Evolutionary conservation across 116 monocot genomes (phyloP), one percentile per base, ranked within the genome.

Genomic region (Trichopus zeylanicus): DNA sequence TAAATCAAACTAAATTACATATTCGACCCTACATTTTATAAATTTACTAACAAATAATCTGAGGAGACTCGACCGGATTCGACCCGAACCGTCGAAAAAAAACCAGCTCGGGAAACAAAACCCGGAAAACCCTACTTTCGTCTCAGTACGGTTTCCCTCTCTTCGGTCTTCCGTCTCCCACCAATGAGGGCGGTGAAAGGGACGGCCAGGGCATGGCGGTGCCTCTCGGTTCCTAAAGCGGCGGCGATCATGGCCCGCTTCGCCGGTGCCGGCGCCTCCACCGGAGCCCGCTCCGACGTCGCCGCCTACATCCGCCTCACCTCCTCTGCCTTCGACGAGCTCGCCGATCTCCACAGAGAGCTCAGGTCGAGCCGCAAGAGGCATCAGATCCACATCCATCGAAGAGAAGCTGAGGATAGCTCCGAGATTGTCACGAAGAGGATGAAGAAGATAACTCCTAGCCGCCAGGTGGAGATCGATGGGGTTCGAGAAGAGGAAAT

Each of bases 121-220:
- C n/a, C n/a, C n/a, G n/a, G n/a, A n/a, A n/a, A n/a, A n/a, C n/a
- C n/a, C n/a, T n/a, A n/a, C n/a, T n/a, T n/a, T n/a, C n/a, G n/a
- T n/a, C n/a, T n/a, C n/a, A n/a, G n/a, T n/a, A n/a, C n/a, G n/a
- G n/a, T n/a, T n/a, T n/a, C n/a, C n/a, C n/a, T n/a, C n/a, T n/a
- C n/a, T n/a, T n/a, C n/a, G n/a, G n/a, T n/a, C n/a, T n/a, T n/a
- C n/a, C n/a, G n/a, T n/a, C n/a, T n/a, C 49, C 53, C 28, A 21
- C 26, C 23, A 46, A 73, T 73, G 73, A 65, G 55, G 66, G 66
- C 66, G 31, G 73, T 73, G 57, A 66, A 20, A 16, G 73, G 61
- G 18, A 61, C 9, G 26, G 48, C 66, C 19, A 56, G 46, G 20
- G 60, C 65, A 24, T 54, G 66, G 29, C 52, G 32, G 23, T 66